These are phyloP conservation scores for Heliamphora pulchella DNA, from an alignment of 179 eudicot genomes.

Conservation along the genomic window DNA sequence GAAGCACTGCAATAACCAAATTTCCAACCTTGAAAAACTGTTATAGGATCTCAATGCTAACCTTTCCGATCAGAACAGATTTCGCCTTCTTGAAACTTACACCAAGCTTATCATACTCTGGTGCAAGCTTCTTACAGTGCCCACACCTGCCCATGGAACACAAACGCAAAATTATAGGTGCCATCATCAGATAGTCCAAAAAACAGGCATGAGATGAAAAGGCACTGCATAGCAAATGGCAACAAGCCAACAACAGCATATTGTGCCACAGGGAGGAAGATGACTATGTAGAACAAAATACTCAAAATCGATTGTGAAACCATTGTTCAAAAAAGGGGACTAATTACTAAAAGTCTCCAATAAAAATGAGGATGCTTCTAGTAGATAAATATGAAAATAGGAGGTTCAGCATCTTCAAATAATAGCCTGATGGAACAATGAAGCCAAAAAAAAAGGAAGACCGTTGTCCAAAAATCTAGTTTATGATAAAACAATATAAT, in stretches of 20 bases:
- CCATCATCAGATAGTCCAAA: constrained; percentile 6
- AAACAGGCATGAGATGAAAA: not conserved
- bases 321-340: not conserved
- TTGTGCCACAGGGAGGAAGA: too few species aligned
- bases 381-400: not conserved
- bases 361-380: not conserved
- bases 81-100: constrained; percentile 81
- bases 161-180: constrained; percentile 9
- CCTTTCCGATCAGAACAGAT: constrained; percentile 78
- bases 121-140: constrained; percentile 87
- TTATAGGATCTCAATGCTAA: constrained; percentile 20
- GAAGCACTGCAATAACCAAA: constrained; percentile 12
- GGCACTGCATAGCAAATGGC: not conserved
- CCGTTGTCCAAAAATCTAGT: not conserved
- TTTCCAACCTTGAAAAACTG: not conserved
- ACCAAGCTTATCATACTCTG: constrained; percentile 74
- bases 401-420: not conserved
- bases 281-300: too few species aligned
- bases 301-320: not conserved
- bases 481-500: not conserved
- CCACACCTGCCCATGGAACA: constrained; percentile 57
- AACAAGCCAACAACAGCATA: too few species aligned
- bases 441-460: not conserved
- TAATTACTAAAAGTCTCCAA: not conserved
- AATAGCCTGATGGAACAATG: not conserved